phyloP scores from a whole-genome alignment of 148 eudicot genomes.

The Dianthus caryophyllus region DNA sequence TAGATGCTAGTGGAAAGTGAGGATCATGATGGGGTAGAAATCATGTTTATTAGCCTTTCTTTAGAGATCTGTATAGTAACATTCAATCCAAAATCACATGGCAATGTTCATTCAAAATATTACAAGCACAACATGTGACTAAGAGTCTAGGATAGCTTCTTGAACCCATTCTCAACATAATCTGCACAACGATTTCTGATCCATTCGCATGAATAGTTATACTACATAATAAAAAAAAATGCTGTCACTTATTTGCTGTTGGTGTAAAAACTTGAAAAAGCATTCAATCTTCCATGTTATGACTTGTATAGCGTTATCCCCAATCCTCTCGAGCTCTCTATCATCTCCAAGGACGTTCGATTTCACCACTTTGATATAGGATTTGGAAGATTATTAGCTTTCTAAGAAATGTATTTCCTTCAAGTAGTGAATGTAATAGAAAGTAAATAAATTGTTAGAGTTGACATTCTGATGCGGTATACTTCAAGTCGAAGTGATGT shows the following conservation, averaged over 20 bases:
- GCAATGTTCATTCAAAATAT: not conserved
- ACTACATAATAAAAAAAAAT: not conserved
- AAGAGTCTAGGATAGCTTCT: not conserved
- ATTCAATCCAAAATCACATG: not conserved
- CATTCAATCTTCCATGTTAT: not conserved
- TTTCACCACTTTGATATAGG: not conserved
- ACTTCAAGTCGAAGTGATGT: not conserved
- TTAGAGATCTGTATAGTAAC: not conserved
- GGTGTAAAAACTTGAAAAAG: not conserved
- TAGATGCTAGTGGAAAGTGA: not conserved
- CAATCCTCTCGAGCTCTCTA: not conserved
- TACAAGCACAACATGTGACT: not conserved
- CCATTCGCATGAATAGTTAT: not conserved
- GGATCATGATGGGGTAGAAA: not conserved
- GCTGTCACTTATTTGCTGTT: not conserved
- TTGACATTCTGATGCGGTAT: not conserved
- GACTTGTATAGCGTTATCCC: not conserved
- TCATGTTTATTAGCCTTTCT: not conserved
- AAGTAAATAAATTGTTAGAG: not conserved
- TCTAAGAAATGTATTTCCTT: not conserved
- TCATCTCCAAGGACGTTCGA: not conserved
- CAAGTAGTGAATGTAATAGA: not conserved
- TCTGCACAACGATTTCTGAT: too few relatives aligned
- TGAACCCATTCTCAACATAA: not conserved
- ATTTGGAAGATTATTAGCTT: slow-evolving; percentile 1